These are phyloP conservation scores for Russula abietina DNA, from an alignment of 768 basidiomycete species.

Conservation along the genomic window DNA sequence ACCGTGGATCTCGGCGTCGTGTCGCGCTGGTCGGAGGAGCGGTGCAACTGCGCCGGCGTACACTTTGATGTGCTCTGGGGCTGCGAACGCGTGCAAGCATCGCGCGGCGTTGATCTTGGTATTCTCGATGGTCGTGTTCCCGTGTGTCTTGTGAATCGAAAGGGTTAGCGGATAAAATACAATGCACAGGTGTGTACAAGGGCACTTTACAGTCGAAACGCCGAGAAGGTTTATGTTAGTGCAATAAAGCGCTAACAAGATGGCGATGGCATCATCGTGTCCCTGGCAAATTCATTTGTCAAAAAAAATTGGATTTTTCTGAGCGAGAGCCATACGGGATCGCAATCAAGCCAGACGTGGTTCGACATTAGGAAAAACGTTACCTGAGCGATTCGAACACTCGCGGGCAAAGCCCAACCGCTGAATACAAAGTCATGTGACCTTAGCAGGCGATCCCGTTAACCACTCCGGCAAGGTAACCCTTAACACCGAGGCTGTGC, in stretches of 20 bases:
- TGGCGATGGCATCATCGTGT: constrained; percentile 84
- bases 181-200: background rate
- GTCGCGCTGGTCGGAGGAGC: constrained; percentile 51
- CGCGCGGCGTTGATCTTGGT: constrained; percentile 71
- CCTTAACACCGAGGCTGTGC: constrained; percentile 42
- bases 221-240: constrained; percentile 66
- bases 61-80: constrained; percentile 49
- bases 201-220: constrained; percentile 65
- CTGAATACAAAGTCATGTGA: constrained; percentile 32
- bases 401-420: constrained; percentile 58
- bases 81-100: constrained; percentile 70
- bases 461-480: constrained; percentile 96
- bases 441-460: constrained; percentile 48
- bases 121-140: constrained; percentile 59
- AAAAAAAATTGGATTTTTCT: background rate
- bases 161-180: background rate
- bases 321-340: constrained; percentile 28
- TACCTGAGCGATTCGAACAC: constrained; percentile 60
- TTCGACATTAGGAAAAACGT: constrained; percentile 34
- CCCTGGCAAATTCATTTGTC: constrained; percentile 42
- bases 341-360: constrained; percentile 34
- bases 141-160: constrained; percentile 56
- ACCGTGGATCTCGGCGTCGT: constrained; percentile 79
- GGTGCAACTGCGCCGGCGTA: constrained; percentile 68
- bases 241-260: constrained; percentile 67